phyloP scores from a whole-genome alignment of 257 asterid genomes.

The Lithospermum erythrorhizon region DNA sequence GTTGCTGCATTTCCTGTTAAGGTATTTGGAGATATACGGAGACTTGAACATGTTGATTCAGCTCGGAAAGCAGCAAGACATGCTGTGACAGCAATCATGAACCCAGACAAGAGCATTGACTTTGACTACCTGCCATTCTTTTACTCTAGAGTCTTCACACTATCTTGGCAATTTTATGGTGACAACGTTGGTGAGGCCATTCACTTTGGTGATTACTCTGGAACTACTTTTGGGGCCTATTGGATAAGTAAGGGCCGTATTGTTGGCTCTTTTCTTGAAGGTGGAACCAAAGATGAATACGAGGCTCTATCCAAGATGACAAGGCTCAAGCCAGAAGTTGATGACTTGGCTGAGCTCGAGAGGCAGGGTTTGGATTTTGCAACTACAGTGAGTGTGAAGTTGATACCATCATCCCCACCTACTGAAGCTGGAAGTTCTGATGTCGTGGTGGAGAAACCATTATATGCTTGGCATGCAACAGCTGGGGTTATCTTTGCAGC shows the following conservation, averaged over 20 bases:
- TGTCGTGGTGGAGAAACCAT: slow-evolving; percentile 30
- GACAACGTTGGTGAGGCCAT: slow-evolving; percentile 59
- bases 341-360: slow-evolving; percentile 47
- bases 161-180: slow-evolving; percentile 87
- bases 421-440: slow-evolving; percentile 15
- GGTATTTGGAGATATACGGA: slow-evolving; percentile 54
- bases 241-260: slow-evolving; percentile 64
- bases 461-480: slow-evolving; percentile 59
- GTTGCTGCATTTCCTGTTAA: slow-evolving; percentile 81
- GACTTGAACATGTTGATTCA: slow-evolving; percentile 81
- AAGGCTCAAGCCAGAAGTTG: slow-evolving; percentile 43
- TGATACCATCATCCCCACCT: slow-evolving; percentile 12
- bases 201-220: slow-evolving; percentile 59
- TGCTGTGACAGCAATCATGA: slow-evolving; percentile 63
- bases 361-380: slow-evolving; percentile 58
- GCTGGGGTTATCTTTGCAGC: slow-evolving; percentile 77
- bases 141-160: slow-evolving; percentile 73
- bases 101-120: slow-evolving; percentile 41
- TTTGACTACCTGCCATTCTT: slow-evolving; percentile 77
- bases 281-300: slow-evolving; percentile 77
- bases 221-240: slow-evolving; percentile 52
- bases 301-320: slow-evolving; percentile 58
- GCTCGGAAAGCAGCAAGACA: slow-evolving; percentile 77
- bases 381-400: slow-evolving; percentile 22
- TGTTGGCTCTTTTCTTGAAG: slow-evolving; percentile 81